phyloP scores from a whole-genome alignment of 257 asterid species.

The Scutellaria barbata region DNA sequence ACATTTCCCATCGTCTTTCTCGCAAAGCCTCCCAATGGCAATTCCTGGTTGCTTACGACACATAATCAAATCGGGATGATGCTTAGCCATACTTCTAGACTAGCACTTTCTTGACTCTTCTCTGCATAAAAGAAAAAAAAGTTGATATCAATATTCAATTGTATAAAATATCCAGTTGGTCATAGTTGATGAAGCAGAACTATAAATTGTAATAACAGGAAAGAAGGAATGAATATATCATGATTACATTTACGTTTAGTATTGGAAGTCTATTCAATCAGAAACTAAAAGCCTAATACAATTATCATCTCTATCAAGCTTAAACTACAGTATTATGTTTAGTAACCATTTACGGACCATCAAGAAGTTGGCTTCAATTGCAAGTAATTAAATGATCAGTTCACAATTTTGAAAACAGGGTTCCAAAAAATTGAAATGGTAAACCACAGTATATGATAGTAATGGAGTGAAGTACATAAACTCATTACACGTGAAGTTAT shows the following conservation, averaged over 20 bases:
- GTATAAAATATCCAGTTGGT: neutral
- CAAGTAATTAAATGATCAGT: neutral
- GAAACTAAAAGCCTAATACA: neutral
- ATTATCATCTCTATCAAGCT: conserved; percentile 1
- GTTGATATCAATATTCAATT: neutral
- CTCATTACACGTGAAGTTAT: neutral
- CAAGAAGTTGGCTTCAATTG: neutral
- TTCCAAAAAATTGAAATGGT: neutral
- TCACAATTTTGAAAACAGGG: neutral
- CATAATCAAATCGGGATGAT: conserved; percentile 91
- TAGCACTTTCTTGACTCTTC: conserved; percentile 31
- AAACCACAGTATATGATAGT: neutral
- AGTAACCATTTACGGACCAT: neutral
- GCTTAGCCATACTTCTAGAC: conserved; percentile 76
- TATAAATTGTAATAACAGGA: neutral
- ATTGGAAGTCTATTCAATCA: neutral
- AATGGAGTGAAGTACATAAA: neutral
- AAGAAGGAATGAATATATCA: neutral
- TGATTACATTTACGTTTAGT: neutral
- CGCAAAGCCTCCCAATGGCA: conserved; percentile 91
- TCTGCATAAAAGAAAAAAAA: conserved; percentile 4
- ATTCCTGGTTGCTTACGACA: conserved; percentile 94
- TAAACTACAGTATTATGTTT: neutral
- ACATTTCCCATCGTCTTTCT: conserved; percentile 89
- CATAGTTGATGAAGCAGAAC: neutral